phyloP scores from a whole-genome alignment of 805 yeast species.

The Ascoidea asiatica region DNA sequence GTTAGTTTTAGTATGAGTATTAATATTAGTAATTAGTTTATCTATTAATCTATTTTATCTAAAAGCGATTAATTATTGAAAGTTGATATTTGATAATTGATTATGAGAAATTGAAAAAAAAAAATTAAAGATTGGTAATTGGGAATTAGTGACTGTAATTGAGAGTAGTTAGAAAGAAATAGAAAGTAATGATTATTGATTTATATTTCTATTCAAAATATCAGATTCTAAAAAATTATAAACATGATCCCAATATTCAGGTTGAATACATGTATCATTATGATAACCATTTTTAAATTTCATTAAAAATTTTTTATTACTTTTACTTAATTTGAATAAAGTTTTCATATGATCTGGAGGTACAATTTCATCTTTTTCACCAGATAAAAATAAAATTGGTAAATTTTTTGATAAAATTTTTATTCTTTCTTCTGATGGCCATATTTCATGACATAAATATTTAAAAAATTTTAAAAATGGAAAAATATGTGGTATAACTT shows the following conservation, averaged over 20 bases:
- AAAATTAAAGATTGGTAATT: too few species aligned
- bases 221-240: slow-evolving; percentile 36
- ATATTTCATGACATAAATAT: slow-evolving; percentile 56
- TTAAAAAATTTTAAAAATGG: slow-evolving; percentile 49
- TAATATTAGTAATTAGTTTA: too few species aligned
- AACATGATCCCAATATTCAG: slow-evolving; percentile 65
- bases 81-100: too few species aligned
- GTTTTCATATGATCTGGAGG: slow-evolving; percentile 74
- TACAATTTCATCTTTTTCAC: slow-evolving; percentile 74
- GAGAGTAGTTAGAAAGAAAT: too few species aligned
- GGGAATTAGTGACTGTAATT: too few species aligned
- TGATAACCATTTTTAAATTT: slow-evolving; percentile 54
- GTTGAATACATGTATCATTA: slow-evolving; percentile 70
- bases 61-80: too few species aligned
- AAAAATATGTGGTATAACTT: slow-evolving; percentile 60
- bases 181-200: too few species aligned
- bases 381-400: slow-evolving; percentile 63
- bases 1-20: too few species aligned
- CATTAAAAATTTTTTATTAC: slow-evolving; percentile 36
- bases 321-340: slow-evolving; percentile 38
- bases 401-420: slow-evolving; percentile 32
- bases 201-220: slow-evolving; percentile 14
- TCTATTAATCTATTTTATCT: too few species aligned
- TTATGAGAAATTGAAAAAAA: too few species aligned
- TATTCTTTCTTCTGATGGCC: slow-evolving; percentile 67